Conservation (phyloP, 148 eudicot species). For the Arbutus unedo region DNA sequence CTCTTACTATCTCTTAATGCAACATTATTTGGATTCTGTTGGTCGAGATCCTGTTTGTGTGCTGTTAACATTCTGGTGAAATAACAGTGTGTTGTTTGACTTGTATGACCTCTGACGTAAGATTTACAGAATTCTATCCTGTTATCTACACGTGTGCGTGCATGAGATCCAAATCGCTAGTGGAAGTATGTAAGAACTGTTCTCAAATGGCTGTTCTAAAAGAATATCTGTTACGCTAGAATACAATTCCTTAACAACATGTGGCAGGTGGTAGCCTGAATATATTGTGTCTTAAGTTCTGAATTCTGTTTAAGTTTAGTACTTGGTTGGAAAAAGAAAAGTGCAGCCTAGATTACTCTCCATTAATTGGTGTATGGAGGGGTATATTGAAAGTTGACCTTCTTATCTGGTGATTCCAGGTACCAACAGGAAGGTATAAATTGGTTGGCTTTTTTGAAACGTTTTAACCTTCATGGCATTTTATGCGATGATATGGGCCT, state of each 20-base stretch:
- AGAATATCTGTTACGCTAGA: background rate
- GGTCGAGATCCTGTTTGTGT: background rate
- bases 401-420: slow-evolving; percentile 31
- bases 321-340: background rate
- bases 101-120: background rate
- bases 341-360: background rate
- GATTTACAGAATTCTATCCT: background rate
- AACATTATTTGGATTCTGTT: background rate
- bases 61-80: slow-evolving; percentile 4
- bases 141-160: background rate
- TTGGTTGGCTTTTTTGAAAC: slow-evolving; percentile 94
- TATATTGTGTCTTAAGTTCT: background rate
- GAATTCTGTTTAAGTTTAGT: background rate
- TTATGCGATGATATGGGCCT: slow-evolving; percentile 99
- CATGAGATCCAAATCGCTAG: background rate
- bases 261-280: background rate
- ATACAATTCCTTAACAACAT: background rate
- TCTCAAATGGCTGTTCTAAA: background rate
- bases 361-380: background rate
- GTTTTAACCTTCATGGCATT: slow-evolving; percentile 96
- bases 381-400: slow-evolving; percentile 3
- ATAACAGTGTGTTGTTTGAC: background rate
- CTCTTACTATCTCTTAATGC: background rate
- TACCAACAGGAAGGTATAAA: slow-evolving; percentile 99
- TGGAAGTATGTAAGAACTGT: background rate